phyloP scores from a whole-genome alignment of 306 rosid species.

The Mimosa bimucronata region DNA sequence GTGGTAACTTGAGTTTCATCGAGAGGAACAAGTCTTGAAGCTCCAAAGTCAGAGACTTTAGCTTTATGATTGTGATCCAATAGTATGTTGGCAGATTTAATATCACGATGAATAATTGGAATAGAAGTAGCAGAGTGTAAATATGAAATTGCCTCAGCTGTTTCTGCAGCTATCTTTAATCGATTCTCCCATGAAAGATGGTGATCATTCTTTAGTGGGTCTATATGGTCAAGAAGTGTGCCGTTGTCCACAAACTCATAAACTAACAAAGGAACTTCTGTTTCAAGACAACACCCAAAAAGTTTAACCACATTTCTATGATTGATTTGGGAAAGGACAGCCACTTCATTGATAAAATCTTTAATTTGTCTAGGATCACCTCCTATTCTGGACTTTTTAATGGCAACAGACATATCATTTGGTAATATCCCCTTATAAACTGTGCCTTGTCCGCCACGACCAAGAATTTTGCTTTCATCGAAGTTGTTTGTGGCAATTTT shows the following conservation, averaged over 20 bases:
- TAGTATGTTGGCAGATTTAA: no score
- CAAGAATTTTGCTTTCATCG: no score
- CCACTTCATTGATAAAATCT: constrained; percentile 23
- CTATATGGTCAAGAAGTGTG: constrained; percentile 27
- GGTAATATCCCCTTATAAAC: constrained; percentile 23
- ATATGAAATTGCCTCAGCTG: no score
- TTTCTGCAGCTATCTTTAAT: constrained; percentile 37
- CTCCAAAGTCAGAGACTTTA: no score
- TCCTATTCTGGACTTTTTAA: constrained; percentile 21
- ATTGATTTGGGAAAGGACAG: constrained; percentile 20
- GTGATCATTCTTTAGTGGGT: not conserved
- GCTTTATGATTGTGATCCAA: no score
- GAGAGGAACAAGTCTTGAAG: no score
- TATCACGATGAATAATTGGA: no score
- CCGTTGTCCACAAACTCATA: constrained; percentile 39
- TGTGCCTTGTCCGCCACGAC: constrained; percentile 11
- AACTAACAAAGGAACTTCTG: constrained; percentile 37
- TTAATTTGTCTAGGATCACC: not conserved
- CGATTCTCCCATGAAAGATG: constrained; percentile 32
- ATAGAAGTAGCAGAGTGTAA: no score
- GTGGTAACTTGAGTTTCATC: no score
- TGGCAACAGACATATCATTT: not conserved
- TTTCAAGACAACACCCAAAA: constrained; percentile 45
- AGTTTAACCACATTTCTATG: no score
- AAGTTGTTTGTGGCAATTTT: no score